phyloP scores from a whole-genome alignment of 2,329 filamentous ascomycete genomes.

The Aspergillus piperis region DNA sequence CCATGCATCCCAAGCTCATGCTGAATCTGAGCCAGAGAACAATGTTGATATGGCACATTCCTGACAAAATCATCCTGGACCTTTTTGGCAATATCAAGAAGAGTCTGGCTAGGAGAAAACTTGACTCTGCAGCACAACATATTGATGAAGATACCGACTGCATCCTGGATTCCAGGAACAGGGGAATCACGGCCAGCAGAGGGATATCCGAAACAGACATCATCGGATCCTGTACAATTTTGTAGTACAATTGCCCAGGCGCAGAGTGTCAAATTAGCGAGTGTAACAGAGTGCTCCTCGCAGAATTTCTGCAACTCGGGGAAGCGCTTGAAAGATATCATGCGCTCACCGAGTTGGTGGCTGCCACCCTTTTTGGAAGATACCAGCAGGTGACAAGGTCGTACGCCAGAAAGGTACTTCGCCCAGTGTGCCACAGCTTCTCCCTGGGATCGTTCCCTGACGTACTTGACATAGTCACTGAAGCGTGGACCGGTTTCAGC shows the following conservation, averaged over 20 bases:
- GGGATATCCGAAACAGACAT: constrained; percentile 46
- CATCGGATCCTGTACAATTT: constrained; percentile 34
- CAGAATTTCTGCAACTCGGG: constrained; percentile 35
- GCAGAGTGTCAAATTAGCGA: constrained; percentile 41
- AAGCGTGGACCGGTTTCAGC: constrained; percentile 34
- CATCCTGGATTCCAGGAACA: constrained; percentile 48
- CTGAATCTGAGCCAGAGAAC: constrained; percentile 53
- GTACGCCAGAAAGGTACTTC: constrained; percentile 32
- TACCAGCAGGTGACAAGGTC: constrained; percentile 8
- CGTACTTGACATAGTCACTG: constrained; percentile 42
- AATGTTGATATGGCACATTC: constrained; percentile 52
- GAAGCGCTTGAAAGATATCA: constrained; percentile 35
- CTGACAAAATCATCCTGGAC: constrained; percentile 51
- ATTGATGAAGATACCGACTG: constrained; percentile 55
- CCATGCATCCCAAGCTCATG: constrained; percentile 41
- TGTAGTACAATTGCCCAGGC: constrained; percentile 44
- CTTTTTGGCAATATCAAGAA: constrained; percentile 45
- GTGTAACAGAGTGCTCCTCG: constrained; percentile 32
- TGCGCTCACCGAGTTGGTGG: constrained; percentile 27
- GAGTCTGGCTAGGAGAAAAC: constrained; percentile 36
- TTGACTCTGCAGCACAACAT: constrained; percentile 55
- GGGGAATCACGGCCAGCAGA: constrained; percentile 48
- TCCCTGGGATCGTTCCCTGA: constrained; percentile 29
- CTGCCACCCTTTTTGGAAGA: constrained; percentile 12
- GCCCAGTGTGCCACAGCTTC: constrained; percentile 39